phyloP scores from a whole-genome alignment of 1,284 basidiomycete genomes.

The Rhodotorula sp. region DNA sequence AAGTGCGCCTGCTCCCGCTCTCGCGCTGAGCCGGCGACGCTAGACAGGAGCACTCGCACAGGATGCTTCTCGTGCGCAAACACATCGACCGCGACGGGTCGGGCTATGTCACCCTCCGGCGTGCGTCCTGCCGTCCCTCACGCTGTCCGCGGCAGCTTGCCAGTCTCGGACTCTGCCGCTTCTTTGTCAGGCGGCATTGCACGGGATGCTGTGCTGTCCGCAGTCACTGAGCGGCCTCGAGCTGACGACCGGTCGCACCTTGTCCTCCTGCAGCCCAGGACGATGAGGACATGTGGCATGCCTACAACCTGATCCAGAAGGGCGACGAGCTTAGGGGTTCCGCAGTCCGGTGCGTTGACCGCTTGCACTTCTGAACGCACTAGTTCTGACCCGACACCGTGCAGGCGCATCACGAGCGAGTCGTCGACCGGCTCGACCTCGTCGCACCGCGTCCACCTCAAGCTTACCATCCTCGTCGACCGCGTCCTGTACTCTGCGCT shows the following conservation, averaged over 20 bases:
- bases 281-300: slow-evolving; percentile 99
- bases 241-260: neutral
- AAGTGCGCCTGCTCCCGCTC: too few species aligned
- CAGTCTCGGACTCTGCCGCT: too few species aligned
- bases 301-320: slow-evolving; percentile 93
- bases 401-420: slow-evolving; percentile 66
- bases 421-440: slow-evolving; percentile 91
- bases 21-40: too few species aligned
- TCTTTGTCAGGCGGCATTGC: too few species aligned
- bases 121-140: slow-evolving; percentile 1
- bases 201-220: neutral
- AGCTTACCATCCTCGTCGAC: slow-evolving; percentile 78
- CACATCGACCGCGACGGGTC: slow-evolving; percentile 73
- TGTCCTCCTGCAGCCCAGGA: slow-evolving; percentile 62
- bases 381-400: slow-evolving; percentile 47
- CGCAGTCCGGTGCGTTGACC: slow-evolving; percentile 67
- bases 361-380: neutral
- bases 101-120: slow-evolving; percentile 86
- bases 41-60: neutral
- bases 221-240: neutral
- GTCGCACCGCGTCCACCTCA: slow-evolving; percentile 81
- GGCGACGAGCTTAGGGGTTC: slow-evolving; percentile 87
- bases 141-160: neutral
- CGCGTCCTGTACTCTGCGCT: slow-evolving; percentile 54
- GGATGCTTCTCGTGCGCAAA: slow-evolving; percentile 66